These are phyloP conservation scores for Tetrapisispora namnaoensis DNA, from an alignment of 805 yeast genomes.

Conservation along the genomic window DNA sequence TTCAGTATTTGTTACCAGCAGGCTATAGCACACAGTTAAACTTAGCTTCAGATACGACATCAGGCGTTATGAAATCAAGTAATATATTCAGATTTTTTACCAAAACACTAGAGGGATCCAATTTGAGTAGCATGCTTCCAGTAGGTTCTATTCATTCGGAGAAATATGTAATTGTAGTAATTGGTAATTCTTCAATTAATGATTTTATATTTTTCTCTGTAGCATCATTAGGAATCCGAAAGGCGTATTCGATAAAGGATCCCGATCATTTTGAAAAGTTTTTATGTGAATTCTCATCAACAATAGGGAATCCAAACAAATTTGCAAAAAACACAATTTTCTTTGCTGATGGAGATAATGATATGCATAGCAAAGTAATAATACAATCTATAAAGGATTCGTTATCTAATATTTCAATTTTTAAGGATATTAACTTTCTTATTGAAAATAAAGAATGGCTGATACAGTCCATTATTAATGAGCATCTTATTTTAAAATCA, in stretches of 20 bases:
- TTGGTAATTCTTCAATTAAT: slow-evolving; percentile 22
- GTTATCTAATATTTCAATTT: background rate
- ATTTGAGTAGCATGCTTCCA: background rate
- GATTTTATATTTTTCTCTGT: slow-evolving; percentile 20
- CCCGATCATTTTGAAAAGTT: background rate
- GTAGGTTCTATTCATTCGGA: slow-evolving; percentile 14
- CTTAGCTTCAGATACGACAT: slow-evolving; percentile 1
- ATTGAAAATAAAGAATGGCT: slow-evolving; percentile 28
- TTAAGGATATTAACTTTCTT: slow-evolving; percentile 5
- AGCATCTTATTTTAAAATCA: slow-evolving; percentile 1
- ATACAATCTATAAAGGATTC: background rate
- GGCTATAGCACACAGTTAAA: slow-evolving; percentile 49
- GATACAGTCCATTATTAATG: slow-evolving; percentile 26
- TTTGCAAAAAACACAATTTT: background rate
- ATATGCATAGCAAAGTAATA: background rate
- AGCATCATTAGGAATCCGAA: slow-evolving; percentile 16
- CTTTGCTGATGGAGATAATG: background rate
- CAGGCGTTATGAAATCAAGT: slow-evolving; percentile 35
- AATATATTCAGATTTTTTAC: slow-evolving; percentile 38
- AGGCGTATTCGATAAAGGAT: slow-evolving; percentile 6
- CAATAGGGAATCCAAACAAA: background rate
- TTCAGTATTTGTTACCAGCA: slow-evolving; percentile 54
- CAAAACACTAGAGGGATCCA: slow-evolving; percentile 27
- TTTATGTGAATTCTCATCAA: background rate
- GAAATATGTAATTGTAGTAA: slow-evolving; percentile 30